A percentile compares a stretch with the other conserved stretches of the same genome.
Conservation (phyloP, 2,329 filamentous ascomycete species). For the Talaromyces pinophilus region DNA sequence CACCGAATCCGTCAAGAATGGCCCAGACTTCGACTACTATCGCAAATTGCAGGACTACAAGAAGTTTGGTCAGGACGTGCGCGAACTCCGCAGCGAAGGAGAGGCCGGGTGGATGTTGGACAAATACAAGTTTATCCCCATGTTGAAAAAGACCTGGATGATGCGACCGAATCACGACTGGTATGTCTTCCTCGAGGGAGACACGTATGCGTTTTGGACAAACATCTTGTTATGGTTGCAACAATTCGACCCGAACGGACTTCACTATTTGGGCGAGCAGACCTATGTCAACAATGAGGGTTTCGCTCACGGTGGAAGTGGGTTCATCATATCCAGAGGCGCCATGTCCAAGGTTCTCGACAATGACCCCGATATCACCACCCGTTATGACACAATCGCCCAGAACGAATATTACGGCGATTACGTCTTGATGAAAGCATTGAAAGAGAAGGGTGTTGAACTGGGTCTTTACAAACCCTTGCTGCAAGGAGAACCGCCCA, state of each 20-base stretch:
- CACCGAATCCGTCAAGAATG: slow-evolving; percentile 46
- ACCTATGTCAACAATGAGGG: slow-evolving; percentile 45
- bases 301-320: slow-evolving; percentile 61
- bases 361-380: slow-evolving; percentile 49
- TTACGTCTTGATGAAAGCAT: slow-evolving; percentile 50
- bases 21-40: slow-evolving; percentile 54
- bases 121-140: slow-evolving; percentile 65
- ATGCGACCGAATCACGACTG: slow-evolving; percentile 57
- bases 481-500: slow-evolving; percentile 59
- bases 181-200: slow-evolving; percentile 62
- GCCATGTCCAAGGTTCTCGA: slow-evolving; percentile 54
- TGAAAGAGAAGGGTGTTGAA: slow-evolving; percentile 52
- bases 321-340: slow-evolving; percentile 52
- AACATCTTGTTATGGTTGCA: slow-evolving; percentile 55
- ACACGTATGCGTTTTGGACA: slow-evolving; percentile 59
- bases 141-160: slow-evolving; percentile 57
- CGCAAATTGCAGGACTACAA: slow-evolving; percentile 48
- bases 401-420: slow-evolving; percentile 55
- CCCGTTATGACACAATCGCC: slow-evolving; percentile 49
- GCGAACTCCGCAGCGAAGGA: slow-evolving; percentile 35
- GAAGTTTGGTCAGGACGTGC: slow-evolving; percentile 50
- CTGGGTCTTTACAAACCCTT: slow-evolving; percentile 51
- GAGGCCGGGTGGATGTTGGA: slow-evolving; percentile 56
- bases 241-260: slow-evolving; percentile 46
- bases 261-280: slow-evolving; percentile 55